phyloP scores from a whole-genome alignment of 805 yeast genomes.

The Pichia californica region DNA sequence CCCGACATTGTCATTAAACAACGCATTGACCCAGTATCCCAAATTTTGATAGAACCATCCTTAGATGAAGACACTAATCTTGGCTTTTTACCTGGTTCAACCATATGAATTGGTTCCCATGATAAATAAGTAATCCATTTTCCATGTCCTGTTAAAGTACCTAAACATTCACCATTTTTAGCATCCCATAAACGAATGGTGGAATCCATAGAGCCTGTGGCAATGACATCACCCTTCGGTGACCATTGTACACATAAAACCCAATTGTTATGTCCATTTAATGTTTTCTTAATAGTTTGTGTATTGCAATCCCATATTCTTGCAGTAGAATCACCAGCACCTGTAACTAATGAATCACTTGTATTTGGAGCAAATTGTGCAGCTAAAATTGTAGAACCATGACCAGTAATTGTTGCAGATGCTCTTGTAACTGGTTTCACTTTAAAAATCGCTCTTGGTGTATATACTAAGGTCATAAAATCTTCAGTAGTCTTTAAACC shows the following conservation, averaged over 20 bases:
- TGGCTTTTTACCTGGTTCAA: conserved; percentile 56
- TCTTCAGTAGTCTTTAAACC: conserved; percentile 89
- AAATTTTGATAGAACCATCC: conserved; percentile 81
- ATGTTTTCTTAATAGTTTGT: conserved; percentile 77
- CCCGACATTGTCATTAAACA: conserved; percentile 74
- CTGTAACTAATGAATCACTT: conserved; percentile 80
- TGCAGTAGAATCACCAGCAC: conserved; percentile 95
- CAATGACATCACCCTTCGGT: conserved; percentile 84
- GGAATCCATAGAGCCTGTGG: conserved; percentile 94
- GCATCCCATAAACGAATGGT: conserved; percentile 87
- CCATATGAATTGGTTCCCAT: conserved; percentile 93
- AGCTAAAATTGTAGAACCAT: conserved; percentile 87
- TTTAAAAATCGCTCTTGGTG: conserved; percentile 92
- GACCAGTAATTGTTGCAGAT: conserved; percentile 90
- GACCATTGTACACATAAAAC: conserved; percentile 88
- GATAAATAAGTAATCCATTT: conserved; percentile 86
- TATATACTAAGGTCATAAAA: conserved; percentile 79
- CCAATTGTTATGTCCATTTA: conserved; percentile 88
- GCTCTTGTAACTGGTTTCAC: conserved; percentile 88
- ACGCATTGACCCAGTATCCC: conserved; percentile 75
- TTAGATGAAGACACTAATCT: conserved; percentile 83
- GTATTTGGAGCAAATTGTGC: conserved; percentile 91
- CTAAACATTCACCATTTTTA: conserved; percentile 58
- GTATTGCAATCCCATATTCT: conserved; percentile 96
- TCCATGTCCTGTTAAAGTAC: conserved; percentile 69